These are phyloP conservation scores for Starmera caribaea DNA, from an alignment of 805 yeast genomes.

Conservation along the genomic window DNA sequence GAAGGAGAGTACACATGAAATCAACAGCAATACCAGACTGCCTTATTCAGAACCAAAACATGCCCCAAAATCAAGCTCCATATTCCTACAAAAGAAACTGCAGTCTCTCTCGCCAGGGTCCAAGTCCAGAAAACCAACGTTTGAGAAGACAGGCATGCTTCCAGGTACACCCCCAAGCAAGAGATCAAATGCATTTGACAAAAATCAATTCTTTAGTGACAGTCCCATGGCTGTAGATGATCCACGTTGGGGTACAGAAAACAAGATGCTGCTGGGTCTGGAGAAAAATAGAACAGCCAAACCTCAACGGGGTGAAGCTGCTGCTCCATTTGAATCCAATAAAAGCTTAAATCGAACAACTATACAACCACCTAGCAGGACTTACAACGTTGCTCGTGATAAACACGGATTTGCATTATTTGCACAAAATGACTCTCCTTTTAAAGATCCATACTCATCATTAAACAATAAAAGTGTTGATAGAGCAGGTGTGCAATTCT, in stretches of 20 bases:
- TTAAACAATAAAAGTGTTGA: constrained; percentile 7
- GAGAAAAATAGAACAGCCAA: background rate
- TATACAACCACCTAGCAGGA: no score
- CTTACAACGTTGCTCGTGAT: constrained; percentile 3
- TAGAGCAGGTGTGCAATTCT: constrained; percentile 12
- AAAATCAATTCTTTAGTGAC: constrained; percentile 9
- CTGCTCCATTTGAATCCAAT: no score
- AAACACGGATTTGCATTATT: constrained; percentile 10
- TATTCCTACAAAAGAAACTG: constrained; percentile 14
- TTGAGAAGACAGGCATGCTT: background rate
- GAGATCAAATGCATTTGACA: constrained; percentile 5
- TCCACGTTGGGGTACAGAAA: constrained; percentile 11
- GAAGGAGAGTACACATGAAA: no score
- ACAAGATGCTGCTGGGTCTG: constrained; percentile 3
- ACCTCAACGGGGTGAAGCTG: no score
- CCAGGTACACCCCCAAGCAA: constrained; percentile 1
- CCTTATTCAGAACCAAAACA: background rate
- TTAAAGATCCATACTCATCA: constrained; percentile 14
- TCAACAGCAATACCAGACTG: background rate
- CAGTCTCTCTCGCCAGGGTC: constrained; percentile 7
- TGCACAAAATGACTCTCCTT: constrained; percentile 12
- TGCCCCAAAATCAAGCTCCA: constrained; percentile 8
- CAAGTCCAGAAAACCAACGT: constrained; percentile 6
- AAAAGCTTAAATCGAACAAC: no score
- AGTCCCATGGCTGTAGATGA: constrained; percentile 15